Evolutionary conservation across 2,329 filamentous ascomycete species (phyloP).

Genomic region (Cyphellophora europaea): DNA sequence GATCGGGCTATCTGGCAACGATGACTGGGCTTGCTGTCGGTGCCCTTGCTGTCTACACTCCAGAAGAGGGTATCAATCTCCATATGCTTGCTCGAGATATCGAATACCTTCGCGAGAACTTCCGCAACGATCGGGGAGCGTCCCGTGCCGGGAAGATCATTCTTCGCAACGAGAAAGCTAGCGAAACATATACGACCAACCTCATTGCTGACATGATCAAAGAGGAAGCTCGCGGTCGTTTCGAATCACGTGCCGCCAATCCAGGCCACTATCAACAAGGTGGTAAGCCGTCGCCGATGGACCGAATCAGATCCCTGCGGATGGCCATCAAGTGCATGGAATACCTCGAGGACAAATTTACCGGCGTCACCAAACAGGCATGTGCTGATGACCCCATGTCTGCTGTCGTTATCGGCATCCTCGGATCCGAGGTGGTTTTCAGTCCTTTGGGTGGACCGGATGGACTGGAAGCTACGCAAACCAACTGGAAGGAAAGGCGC

Average conservation of each 20-base stretch:
- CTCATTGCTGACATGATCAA: slow-evolving; percentile 93
- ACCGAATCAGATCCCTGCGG: slow-evolving; percentile 81
- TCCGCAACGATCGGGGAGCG: slow-evolving; percentile 75
- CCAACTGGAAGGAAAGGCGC: slow-evolving; percentile 85
- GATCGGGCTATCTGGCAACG: slow-evolving; percentile 87
- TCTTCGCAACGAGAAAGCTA: slow-evolving; percentile 92
- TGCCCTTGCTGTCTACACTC: slow-evolving; percentile 88
- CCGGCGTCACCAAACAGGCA: slow-evolving; percentile 53
- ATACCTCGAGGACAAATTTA: slow-evolving; percentile 67
- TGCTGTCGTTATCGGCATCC: slow-evolving; percentile 79
- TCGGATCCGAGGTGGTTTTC: slow-evolving; percentile 84
- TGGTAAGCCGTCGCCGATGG: slow-evolving; percentile 88
- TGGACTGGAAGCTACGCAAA: slow-evolving; percentile 70
- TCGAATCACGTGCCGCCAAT: slow-evolving; percentile 85
- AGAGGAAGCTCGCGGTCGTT: slow-evolving; percentile 82
- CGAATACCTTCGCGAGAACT: slow-evolving; percentile 75
- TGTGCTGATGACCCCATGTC: slow-evolving; percentile 67
- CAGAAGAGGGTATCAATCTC: slow-evolving; percentile 88
- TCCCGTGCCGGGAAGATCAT: slow-evolving; percentile 87
- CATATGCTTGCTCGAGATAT: slow-evolving; percentile 91
- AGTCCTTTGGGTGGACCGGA: slow-evolving; percentile 56
- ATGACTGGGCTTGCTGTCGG: slow-evolving; percentile 86
- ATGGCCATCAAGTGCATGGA: slow-evolving; percentile 92
- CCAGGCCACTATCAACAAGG: slow-evolving; percentile 94
- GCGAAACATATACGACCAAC: slow-evolving; percentile 81